phyloP scores from a whole-genome alignment of 148 eudicot genomes.

The Silene uniflora region DNA sequence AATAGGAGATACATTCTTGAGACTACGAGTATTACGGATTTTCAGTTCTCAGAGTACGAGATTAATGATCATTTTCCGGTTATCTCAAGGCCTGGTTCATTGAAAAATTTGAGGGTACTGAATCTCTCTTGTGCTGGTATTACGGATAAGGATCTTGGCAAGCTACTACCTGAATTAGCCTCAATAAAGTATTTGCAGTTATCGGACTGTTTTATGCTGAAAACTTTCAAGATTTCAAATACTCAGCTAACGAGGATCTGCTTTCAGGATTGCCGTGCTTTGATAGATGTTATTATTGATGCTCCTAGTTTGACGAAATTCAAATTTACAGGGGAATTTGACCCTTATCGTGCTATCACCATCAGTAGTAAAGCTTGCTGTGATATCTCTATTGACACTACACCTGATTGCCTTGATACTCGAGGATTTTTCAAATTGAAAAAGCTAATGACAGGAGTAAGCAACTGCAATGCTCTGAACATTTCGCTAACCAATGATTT shows the following conservation, averaged over 20 bases:
- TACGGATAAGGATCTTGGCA: background rate
- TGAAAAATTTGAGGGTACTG: background rate
- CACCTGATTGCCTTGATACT: background rate
- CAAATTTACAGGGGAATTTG: background rate
- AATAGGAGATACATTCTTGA: background rate
- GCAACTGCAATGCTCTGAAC: background rate
- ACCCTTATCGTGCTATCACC: background rate
- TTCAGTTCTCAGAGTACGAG: background rate
- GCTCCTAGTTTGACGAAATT: background rate
- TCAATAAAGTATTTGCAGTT: background rate
- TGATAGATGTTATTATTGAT: background rate
- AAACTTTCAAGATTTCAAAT: background rate
- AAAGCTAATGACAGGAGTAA: background rate
- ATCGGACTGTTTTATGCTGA: background rate
- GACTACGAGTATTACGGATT: background rate
- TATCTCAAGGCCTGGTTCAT: background rate
- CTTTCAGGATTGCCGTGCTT: background rate
- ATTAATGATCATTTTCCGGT: background rate
- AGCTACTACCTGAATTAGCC: slow-evolving; percentile 1
- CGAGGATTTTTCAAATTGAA: background rate
- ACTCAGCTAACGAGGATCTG: background rate
- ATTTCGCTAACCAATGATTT: background rate
- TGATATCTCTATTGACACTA: background rate
- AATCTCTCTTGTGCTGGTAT: background rate
- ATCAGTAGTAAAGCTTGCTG: background rate